Base-by-base conservation (phyloP, 768 basidiomycete genomes). In the Pulveroboletus ravenelii region DNA sequence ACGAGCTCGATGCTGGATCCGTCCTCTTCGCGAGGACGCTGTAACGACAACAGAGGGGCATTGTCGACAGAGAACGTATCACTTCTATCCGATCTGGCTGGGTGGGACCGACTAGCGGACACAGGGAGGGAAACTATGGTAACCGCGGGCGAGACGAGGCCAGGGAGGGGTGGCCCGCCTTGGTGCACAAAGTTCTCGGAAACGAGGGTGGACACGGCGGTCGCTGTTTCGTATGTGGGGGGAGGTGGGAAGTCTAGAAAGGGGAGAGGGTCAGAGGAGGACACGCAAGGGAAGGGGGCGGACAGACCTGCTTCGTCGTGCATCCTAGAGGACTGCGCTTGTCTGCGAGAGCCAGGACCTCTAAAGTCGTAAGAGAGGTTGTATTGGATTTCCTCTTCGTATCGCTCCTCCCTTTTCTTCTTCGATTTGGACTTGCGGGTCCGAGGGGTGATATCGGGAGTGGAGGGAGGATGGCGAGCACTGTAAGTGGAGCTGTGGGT, bases 181-280 rank as follows among this genome's bases (percentile, higher is more conserved):
- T 56, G 61, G 62, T 65, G 48, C 47, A 71, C 49, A 73, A 62
- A 49, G 74, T 75, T 20, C 71, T 70, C 49, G 61, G 74, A 62
- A 59, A 77, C 46, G 69, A 72, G 59, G 60, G 72, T 51, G 65
- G 69, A 51, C 63, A 76, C 47, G 69, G 78, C 62, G 6, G 75
- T 72, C 13, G 75, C 73, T 9, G 73, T 75, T 66, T 89, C 87
- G 53, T 81, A 80, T 57, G 88, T 87, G 12, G 85, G 80, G 25
- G 88, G 87, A 12, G 88, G 88, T 7, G 84, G 85, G 60, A 85
- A 85, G 61, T 87, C 78, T 64, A 12, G 23, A 25, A 30, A 79
- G 41, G 14, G 73, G 69, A 27, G 54, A 51, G 44, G n/a, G 15
- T 23, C 25, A 25, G 39, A 10, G 29, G 30, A 8, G 45, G 8